These are phyloP conservation scores for Chalaropsis thielavioides DNA, from an alignment of 2,329 filamentous ascomycete species.

Conservation along the genomic window DNA sequence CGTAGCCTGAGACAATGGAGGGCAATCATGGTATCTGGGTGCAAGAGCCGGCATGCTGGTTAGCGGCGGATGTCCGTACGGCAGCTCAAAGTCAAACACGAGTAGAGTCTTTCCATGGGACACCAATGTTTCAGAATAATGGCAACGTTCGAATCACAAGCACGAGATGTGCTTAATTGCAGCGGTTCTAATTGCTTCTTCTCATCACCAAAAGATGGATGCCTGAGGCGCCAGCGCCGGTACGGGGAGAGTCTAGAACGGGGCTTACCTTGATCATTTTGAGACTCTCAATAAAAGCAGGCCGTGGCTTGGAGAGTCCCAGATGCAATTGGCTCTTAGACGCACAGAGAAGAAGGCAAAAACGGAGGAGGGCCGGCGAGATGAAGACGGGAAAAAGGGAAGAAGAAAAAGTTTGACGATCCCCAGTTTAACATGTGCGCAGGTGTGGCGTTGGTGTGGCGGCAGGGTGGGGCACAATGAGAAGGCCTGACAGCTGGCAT, in stretches of 20 bases:
- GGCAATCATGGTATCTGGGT: conserved; percentile 27
- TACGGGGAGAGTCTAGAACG: not conserved
- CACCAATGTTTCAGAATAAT: conserved; percentile 7
- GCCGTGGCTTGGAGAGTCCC: not conserved
- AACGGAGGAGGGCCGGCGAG: not conserved
- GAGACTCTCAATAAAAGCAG: conserved; percentile 6
- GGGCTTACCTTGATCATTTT: conserved; percentile 18
- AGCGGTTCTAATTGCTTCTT: conserved; percentile 32
- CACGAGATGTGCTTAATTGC: conserved; percentile 34
- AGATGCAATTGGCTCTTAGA: not conserved
- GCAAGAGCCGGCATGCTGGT: not conserved
- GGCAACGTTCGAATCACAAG: conserved; percentile 29
- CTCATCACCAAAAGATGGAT: conserved; percentile 28
- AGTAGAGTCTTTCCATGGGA: not conserved
- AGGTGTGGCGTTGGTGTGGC: conserved; percentile 9
- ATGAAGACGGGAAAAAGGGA: not conserved
- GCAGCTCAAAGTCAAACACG: too few relatives aligned
- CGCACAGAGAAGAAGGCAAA: not conserved
- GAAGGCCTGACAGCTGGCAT: not conserved
- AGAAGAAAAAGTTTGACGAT: not conserved
- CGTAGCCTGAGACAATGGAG: conserved; percentile 27
- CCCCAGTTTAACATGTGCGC: conserved; percentile 4
- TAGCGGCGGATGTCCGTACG: conserved; percentile 18
- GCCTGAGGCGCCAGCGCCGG: not conserved
- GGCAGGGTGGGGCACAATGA: not conserved